Conservation (phyloP, 169 alveolate genomes). For the Cryptosporidium ubiquitum region DNA sequence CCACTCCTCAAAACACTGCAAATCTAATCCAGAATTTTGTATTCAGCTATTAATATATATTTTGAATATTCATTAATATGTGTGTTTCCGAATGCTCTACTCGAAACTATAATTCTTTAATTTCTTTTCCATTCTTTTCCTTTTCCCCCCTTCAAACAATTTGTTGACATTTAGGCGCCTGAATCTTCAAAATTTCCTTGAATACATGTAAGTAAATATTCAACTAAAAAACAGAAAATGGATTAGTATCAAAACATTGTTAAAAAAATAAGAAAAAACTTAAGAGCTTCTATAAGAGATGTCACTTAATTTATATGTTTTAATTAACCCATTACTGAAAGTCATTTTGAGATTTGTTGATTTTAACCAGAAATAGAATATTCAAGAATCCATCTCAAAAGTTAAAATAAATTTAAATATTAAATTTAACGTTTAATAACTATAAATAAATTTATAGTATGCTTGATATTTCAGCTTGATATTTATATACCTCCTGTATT, state of each 20-base stretch:
- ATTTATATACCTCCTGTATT: not conserved
- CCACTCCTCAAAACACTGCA: not conserved
- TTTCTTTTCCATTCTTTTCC: not conserved
- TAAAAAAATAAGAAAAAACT: not conserved
- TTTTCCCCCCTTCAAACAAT: not conserved
- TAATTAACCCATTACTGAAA: not conserved
- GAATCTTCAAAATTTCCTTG: not conserved
- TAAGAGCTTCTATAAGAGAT: no score
- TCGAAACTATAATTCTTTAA: not conserved
- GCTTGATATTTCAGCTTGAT: not conserved
- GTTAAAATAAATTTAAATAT: no score
- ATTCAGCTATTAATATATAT: not conserved
- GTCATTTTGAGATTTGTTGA: not conserved
- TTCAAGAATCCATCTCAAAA: no score
- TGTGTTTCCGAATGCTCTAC: not conserved
- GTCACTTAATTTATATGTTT: no score
- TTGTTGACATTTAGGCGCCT: not conserved
- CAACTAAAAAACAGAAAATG: not conserved
- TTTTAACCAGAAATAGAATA: not conserved
- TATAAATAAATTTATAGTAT: no score
- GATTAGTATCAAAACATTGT: not conserved
- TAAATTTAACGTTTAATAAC: no score
- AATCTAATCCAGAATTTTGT: not conserved
- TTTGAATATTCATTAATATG: slow-evolving; percentile 1
- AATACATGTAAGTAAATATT: slow-evolving; percentile 3